Percentiles rank a stretch among this genome's conserved stretches.
Conservation (phyloP, 768 basidiomycete genomes). For the Cystobasidium onofrii region DNA sequence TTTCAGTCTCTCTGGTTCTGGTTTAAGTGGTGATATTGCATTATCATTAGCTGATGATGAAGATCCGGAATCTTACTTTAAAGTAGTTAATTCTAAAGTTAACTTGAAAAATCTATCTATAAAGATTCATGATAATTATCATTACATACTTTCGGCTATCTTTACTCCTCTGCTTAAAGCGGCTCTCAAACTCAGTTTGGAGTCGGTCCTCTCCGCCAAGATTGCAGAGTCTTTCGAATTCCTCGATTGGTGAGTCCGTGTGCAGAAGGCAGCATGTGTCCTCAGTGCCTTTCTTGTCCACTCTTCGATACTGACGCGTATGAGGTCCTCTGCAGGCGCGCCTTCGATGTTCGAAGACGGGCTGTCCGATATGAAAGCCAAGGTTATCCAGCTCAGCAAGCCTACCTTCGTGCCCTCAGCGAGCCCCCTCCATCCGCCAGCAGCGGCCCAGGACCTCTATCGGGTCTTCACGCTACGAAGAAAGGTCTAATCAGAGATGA, state of each 20-base stretch:
- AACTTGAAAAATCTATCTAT: conserved; percentile 18
- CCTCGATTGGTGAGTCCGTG: conserved; percentile 16
- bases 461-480: conserved; percentile 20
- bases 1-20: conserved; percentile 11
- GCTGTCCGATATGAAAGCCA: conserved; percentile 7
- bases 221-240: conserved; percentile 16
- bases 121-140: conserved; percentile 31
- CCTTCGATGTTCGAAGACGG: conserved; percentile 21
- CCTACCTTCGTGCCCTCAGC: conserved; percentile 14
- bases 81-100: conserved; percentile 21
- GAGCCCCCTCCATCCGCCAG: conserved; percentile 22
- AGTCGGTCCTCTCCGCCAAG: conserved; percentile 9
- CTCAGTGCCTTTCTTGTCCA: not conserved
- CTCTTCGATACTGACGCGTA: not conserved
- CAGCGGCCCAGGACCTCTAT: conserved; percentile 3
- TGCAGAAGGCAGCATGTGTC: too few relatives aligned
- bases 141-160: conserved; percentile 21
- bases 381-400: conserved; percentile 16
- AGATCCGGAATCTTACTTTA: conserved; percentile 21
- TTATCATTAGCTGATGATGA: conserved; percentile 23
- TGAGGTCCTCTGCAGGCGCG: conserved; percentile 10
- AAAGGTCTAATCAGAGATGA: conserved; percentile 29
- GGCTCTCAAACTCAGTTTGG: conserved; percentile 14
- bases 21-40: conserved; percentile 13
- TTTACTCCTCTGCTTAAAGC: conserved; percentile 25